Evolutionary conservation across 805 yeast genomes (phyloP).

Genomic region (Saturnispora silvae): DNA sequence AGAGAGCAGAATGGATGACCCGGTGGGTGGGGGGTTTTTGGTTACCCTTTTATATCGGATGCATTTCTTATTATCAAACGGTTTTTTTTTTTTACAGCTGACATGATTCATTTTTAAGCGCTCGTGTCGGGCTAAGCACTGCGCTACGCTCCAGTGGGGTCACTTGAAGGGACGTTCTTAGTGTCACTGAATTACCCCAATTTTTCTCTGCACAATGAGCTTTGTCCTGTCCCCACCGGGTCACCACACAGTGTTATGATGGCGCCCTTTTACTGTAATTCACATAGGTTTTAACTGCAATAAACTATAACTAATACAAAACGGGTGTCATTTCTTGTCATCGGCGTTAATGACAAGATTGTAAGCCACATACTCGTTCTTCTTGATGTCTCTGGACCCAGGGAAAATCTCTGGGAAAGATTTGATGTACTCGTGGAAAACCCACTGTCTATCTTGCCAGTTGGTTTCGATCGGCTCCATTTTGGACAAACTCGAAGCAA

Average conservation of each 20-base stretch:
- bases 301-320: background rate
- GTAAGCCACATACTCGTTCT: constrained; percentile 10
- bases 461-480: constrained; percentile 25
- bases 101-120: background rate
- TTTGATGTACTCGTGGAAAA: constrained; percentile 24
- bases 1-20: background rate
- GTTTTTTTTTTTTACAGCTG: background rate
- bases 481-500: constrained; percentile 19
- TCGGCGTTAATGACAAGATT: constrained; percentile 3
- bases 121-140: no score
- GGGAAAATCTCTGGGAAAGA: constrained; percentile 31
- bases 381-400: constrained; percentile 11
- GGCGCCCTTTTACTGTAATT: no score
- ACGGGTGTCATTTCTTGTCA: background rate
- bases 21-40: no score
- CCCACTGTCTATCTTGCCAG: constrained; percentile 36
- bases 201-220: no score
- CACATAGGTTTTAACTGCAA: background rate
- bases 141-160: no score
- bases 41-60: no score
- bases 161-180: no score
- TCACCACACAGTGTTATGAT: no score
- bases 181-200: no score
- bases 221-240: no score
- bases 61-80: background rate